These are phyloP conservation scores for Tetraselmis chui DNA, from an alignment of 139 green algal species.

Conservation along the genomic window DNA sequence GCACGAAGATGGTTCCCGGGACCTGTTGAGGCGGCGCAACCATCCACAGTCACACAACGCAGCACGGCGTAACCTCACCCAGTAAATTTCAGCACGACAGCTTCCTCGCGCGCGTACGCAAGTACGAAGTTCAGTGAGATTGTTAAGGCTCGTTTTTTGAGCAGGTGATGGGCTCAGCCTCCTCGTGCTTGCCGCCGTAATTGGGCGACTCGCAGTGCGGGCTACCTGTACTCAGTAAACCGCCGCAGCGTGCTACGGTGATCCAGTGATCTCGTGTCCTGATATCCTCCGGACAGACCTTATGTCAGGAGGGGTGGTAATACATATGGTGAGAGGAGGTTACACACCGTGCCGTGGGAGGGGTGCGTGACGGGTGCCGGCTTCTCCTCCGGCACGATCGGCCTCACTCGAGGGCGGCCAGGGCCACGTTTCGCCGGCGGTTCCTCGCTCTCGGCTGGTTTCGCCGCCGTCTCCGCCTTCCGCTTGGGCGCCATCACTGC, in stretches of 20 bases:
- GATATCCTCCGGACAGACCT: too few relatives aligned
- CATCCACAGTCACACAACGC: neutral
- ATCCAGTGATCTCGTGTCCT: too few relatives aligned
- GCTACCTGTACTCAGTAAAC: too few relatives aligned
- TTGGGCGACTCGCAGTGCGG: neutral
- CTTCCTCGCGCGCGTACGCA: neutral
- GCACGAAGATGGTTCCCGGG: constrained; percentile 37
- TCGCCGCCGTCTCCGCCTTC: neutral
- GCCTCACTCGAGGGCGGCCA: neutral
- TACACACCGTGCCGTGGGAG: constrained; percentile 14
- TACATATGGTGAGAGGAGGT: neutral
- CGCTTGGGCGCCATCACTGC: neutral
- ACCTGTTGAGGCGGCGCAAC: constrained; percentile 24
- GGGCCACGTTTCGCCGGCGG: neutral
- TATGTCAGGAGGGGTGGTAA: neutral
- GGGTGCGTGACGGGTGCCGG: constrained; percentile 20
- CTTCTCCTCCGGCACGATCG: neutral
- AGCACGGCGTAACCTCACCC: neutral
- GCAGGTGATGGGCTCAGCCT: constrained; percentile 9
- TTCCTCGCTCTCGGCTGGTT: neutral
- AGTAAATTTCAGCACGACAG: neutral
- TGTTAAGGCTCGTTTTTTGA: neutral
- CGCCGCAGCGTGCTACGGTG: too few relatives aligned
- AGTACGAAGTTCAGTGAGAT: neutral
- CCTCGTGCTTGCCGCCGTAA: neutral